Percentiles rank a stretch among this genome's conserved stretches.
Evolutionary conservation across 306 rosid genomes (phyloP).

Genomic region (Casuarina glauca): DNA sequence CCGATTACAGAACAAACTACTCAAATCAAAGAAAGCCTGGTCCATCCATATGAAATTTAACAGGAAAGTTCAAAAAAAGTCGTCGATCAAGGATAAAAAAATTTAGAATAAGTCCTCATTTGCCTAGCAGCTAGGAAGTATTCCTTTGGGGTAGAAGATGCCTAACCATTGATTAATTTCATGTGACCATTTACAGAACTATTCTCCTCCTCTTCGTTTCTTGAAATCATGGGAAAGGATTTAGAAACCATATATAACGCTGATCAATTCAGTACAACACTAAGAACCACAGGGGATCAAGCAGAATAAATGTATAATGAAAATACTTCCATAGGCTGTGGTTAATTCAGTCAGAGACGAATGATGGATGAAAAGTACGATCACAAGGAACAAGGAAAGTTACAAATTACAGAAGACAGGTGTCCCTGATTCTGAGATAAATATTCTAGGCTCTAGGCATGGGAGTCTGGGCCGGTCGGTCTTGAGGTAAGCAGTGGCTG

Average conservation of each 20-base stretch:
- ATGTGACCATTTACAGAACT: neutral
- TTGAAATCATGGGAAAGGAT: neutral
- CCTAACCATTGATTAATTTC: neutral
- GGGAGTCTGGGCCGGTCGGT: conserved; percentile 71
- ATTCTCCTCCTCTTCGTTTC: conserved; percentile 2
- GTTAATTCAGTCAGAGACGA: conserved; percentile 13
- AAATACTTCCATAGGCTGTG: neutral
- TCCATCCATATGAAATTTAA: no score
- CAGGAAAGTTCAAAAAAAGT: no score
- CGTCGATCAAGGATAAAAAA: no score
- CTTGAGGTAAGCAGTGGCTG: conserved; percentile 91
- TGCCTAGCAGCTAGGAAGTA: no score
- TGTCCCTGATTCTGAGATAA: conserved; percentile 1
- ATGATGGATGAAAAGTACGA: neutral
- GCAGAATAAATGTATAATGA: conserved; percentile 19
- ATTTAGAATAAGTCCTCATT: no score
- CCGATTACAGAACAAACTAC: no score
- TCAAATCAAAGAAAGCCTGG: no score
- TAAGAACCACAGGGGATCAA: conserved; percentile 20
- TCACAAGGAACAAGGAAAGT: conserved; percentile 7
- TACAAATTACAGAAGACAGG: conserved; percentile 33
- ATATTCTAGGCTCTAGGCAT: conserved; percentile 49
- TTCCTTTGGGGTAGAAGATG: no score
- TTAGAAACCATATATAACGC: neutral
- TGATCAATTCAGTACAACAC: conserved; percentile 5